Evolutionary conservation across 2,329 filamentous ascomycete species (phyloP).

Genomic region (Cyphellophora attinorum): DNA sequence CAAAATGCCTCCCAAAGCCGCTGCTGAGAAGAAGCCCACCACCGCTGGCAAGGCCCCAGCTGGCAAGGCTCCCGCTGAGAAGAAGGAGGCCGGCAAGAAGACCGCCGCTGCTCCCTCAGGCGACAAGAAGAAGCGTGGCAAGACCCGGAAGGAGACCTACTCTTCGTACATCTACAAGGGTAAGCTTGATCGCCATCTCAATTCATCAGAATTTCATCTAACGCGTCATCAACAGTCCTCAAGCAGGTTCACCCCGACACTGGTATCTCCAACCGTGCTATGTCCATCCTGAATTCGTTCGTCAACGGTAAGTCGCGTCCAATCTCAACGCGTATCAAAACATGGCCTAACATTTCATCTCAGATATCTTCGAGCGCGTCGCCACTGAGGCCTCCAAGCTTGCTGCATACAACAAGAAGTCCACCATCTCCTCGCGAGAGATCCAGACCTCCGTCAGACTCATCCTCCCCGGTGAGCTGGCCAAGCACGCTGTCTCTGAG

Average conservation of each 20-base stretch:
- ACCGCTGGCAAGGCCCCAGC: slow-evolving; percentile 85
- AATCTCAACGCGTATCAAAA: not conserved
- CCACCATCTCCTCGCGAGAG: slow-evolving; percentile 97
- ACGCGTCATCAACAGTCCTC: slow-evolving; percentile 58
- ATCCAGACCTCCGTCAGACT: slow-evolving; percentile 98
- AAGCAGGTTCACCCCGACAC: slow-evolving; percentile 99
- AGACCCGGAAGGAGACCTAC: slow-evolving; percentile 99
- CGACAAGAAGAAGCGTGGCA: slow-evolving; percentile 99
- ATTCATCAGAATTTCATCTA: slow-evolving; percentile 19
- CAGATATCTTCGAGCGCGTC: slow-evolving; percentile 98
- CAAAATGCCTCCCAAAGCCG: slow-evolving; percentile 95
- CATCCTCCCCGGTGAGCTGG: slow-evolving; percentile 95
- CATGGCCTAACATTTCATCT: slow-evolving; percentile 3
- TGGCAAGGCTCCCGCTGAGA: slow-evolving; percentile 69
- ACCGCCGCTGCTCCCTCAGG: slow-evolving; percentile 73
- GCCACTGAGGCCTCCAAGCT: slow-evolving; percentile 98
- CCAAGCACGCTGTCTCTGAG: slow-evolving; percentile 99
- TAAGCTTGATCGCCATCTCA: slow-evolving; percentile 38
- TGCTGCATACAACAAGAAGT: slow-evolving; percentile 99
- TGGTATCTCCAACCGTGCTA: slow-evolving; percentile 99
- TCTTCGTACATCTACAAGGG: slow-evolving; percentile 99
- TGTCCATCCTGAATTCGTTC: slow-evolving; percentile 99
- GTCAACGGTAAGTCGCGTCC: slow-evolving; percentile 71
- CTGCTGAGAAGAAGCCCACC: slow-evolving; percentile 94
- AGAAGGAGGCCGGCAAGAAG: slow-evolving; percentile 99